Evolutionary conservation across 768 basidiomycete genomes (phyloP).

Genomic region (Tephrocybe sp.): DNA sequence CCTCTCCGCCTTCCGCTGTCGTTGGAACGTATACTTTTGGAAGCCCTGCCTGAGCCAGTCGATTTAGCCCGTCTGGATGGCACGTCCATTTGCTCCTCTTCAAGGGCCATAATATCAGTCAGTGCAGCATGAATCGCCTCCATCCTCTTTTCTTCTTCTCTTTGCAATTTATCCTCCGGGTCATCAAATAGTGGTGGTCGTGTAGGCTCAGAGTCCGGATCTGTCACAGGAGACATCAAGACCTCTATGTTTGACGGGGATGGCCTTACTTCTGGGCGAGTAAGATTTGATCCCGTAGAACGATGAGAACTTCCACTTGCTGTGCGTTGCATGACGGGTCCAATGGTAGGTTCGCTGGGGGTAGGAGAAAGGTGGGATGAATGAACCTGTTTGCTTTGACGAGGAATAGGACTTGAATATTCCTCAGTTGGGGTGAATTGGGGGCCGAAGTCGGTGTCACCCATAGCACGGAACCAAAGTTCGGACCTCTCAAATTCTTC

Average conservation of each 20-base stretch:
- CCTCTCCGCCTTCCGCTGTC: slow-evolving; percentile 24
- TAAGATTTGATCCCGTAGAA: slow-evolving; percentile 27
- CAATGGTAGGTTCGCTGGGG: slow-evolving; percentile 32
- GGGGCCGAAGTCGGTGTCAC: slow-evolving; percentile 53
- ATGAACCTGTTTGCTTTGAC: slow-evolving; percentile 14
- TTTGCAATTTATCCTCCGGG: slow-evolving; percentile 66
- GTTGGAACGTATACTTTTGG: slow-evolving; percentile 1
- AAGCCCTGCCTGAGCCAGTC: slow-evolving; percentile 4
- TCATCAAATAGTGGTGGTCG: slow-evolving; percentile 81
- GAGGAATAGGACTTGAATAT: slow-evolving; percentile 11
- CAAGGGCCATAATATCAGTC: slow-evolving; percentile 91
- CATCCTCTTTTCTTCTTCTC: slow-evolving; percentile 81
- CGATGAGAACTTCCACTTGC: slow-evolving; percentile 37
- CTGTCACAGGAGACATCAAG: slow-evolving; percentile 71
- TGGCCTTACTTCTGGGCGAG: slow-evolving; percentile 20
- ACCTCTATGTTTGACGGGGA: slow-evolving; percentile 69
- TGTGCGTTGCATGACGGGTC: slow-evolving; percentile 38
- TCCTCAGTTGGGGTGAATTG: background rate
- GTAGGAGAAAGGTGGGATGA: slow-evolving; percentile 11
- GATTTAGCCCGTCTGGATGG: slow-evolving; percentile 1
- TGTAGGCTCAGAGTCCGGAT: slow-evolving; percentile 47
- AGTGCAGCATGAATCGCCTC: slow-evolving; percentile 96
- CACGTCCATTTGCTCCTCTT: slow-evolving; percentile 45
- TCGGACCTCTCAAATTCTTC: slow-evolving; percentile 86
- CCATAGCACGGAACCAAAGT: slow-evolving; percentile 87